These are phyloP conservation scores for Rosa rugosa DNA, from an alignment of 306 rosid species.

Conservation along the genomic window DNA sequence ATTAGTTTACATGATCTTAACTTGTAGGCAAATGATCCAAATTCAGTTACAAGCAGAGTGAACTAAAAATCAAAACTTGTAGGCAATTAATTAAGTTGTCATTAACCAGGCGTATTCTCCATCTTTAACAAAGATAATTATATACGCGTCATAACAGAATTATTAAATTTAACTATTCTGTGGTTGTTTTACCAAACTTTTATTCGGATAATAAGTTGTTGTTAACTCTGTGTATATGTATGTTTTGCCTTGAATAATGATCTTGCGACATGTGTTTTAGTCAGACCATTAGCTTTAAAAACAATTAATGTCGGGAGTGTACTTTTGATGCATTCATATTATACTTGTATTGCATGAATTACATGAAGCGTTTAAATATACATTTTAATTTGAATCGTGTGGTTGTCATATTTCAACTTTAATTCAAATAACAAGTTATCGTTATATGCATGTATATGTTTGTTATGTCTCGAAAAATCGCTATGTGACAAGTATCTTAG, in stretches of 20 bases:
- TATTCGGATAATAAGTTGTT: background rate
- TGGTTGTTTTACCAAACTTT: background rate
- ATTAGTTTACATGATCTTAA: background rate
- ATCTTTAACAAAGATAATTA: background rate
- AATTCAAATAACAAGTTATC: too few species aligned
- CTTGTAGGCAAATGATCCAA: too few species aligned
- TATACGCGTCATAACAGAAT: background rate
- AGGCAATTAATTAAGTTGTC: background rate
- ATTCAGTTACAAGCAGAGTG: too few species aligned
- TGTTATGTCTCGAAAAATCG: background rate
- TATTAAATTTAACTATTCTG: too few species aligned
- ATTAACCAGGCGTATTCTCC: rapidly evolving
- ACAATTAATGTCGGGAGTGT: too few species aligned
- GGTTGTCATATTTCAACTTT: background rate
- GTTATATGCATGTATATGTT: too few species aligned
- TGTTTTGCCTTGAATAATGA: too few species aligned
- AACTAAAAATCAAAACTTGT: too few species aligned
- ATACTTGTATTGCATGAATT: too few species aligned
- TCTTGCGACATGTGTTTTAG: background rate
- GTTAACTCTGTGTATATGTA: background rate
- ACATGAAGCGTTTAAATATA: too few species aligned
- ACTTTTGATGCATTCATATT: too few species aligned
- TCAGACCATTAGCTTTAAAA: background rate
- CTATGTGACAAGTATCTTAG: background rate
- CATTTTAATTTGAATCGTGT: background rate